Conservation (phyloP, 2,329 filamentous ascomycete genomes). For the Gnomoniopsis smithogilvyi region DNA sequence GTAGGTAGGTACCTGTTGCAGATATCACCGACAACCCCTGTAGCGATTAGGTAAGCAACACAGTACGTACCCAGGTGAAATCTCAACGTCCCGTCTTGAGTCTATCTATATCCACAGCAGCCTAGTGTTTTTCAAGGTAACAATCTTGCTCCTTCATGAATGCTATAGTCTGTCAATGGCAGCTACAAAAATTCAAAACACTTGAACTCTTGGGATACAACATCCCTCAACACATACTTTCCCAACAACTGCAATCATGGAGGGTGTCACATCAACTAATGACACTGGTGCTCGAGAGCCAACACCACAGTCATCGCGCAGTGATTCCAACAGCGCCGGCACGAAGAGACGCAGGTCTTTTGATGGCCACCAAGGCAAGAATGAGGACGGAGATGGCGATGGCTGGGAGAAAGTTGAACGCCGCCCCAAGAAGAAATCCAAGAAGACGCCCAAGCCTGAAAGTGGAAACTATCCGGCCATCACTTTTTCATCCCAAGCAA, state of each 20-base stretch:
- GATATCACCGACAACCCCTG: no score
- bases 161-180: no score
- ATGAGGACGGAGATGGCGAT: slow-evolving; percentile 29
- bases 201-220: not conserved
- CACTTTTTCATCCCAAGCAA: slow-evolving; percentile 53
- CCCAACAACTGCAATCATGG: not conserved
- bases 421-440: slow-evolving; percentile 53
- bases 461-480: slow-evolving; percentile 59
- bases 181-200: not conserved
- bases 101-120: no score
- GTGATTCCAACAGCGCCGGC: slow-evolving; percentile 12
- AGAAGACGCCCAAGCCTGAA: slow-evolving; percentile 56
- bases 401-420: slow-evolving; percentile 52
- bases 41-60: no score
- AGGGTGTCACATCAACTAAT: not conserved
- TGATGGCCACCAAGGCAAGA: slow-evolving; percentile 23
- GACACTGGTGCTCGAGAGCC: not conserved
- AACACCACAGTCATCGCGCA: slow-evolving; percentile 8
- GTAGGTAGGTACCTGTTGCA: no score
- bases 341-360: slow-evolving; percentile 12
- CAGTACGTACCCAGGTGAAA: no score
- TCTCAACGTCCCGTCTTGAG: no score
- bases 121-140: no score
- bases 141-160: no score
- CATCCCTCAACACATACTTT: not conserved